phyloP scores from a whole-genome alignment of 2,329 filamentous ascomycete genomes.

The Beauveria medogensis region DNA sequence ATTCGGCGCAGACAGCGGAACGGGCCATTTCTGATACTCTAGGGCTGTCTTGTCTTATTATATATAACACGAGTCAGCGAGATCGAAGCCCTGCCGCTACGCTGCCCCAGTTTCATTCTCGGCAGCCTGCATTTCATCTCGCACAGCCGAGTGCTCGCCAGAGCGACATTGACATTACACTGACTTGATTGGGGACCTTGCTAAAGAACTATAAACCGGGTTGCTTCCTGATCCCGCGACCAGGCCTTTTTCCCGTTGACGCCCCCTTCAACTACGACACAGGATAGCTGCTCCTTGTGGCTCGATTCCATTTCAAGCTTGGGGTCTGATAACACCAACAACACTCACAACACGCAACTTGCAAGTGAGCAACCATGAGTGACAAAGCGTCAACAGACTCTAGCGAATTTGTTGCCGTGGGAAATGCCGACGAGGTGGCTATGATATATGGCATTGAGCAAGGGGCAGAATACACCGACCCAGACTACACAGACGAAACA shows the following conservation, averaged over 20 bases:
- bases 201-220: background rate
- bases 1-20: background rate
- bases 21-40: background rate
- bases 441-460: conserved; percentile 26
- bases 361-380: background rate
- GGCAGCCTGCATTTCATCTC: background rate
- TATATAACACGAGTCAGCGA: background rate
- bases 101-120: background rate
- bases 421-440: conserved; percentile 21
- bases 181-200: background rate
- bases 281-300: background rate
- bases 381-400: background rate
- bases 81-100: background rate
- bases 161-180: background rate
- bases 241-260: background rate
- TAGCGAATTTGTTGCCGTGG: conserved; percentile 20
- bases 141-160: background rate
- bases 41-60: background rate
- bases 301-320: background rate
- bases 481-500: conserved; percentile 25
- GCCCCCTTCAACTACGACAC: background rate
- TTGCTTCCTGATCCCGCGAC: background rate
- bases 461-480: conserved; percentile 19
- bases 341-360: background rate
- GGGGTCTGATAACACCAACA: background rate